phyloP scores from a whole-genome alignment of 306 rosid species.

The Datisca glomerata region DNA sequence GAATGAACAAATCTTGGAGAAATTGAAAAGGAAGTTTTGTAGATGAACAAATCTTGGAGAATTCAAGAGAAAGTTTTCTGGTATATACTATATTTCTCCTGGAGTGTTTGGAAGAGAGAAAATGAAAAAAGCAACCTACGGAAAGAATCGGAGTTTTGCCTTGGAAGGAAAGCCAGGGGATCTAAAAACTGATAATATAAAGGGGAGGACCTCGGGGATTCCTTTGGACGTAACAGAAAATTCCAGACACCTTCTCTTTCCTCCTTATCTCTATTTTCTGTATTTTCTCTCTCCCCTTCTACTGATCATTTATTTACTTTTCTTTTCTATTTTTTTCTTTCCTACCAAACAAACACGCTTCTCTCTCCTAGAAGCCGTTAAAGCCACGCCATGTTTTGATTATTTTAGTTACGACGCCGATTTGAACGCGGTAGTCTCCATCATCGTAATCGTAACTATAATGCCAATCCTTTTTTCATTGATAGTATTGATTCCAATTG shows the following conservation, averaged over 20 bases:
- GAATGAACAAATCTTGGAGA: no score
- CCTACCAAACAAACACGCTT: neutral
- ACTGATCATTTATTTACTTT: neutral
- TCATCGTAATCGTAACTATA: no score
- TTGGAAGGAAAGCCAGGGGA: neutral
- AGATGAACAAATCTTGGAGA: no score
- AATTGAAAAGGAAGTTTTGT: no score
- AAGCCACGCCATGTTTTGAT: neutral
- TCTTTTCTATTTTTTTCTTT: neutral
- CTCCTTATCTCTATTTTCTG: neutral
- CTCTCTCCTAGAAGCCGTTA: slow-evolving; percentile 1
- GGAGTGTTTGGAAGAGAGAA: neutral
- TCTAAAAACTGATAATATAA: neutral
- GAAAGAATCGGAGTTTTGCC: neutral
- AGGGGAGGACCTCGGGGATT: neutral
- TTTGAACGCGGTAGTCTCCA: no score
- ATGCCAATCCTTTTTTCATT: no score
- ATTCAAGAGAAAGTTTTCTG: no score
- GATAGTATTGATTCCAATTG: no score
- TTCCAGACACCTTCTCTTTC: neutral
- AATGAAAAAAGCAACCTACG: neutral
- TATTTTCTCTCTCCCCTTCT: no score
- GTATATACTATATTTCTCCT: no score
- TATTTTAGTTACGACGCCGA: no score
- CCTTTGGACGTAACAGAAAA: neutral